Evolutionary conservation across 1,284 basidiomycete genomes (phyloP).

Genomic region (Malassezia sp.): DNA sequence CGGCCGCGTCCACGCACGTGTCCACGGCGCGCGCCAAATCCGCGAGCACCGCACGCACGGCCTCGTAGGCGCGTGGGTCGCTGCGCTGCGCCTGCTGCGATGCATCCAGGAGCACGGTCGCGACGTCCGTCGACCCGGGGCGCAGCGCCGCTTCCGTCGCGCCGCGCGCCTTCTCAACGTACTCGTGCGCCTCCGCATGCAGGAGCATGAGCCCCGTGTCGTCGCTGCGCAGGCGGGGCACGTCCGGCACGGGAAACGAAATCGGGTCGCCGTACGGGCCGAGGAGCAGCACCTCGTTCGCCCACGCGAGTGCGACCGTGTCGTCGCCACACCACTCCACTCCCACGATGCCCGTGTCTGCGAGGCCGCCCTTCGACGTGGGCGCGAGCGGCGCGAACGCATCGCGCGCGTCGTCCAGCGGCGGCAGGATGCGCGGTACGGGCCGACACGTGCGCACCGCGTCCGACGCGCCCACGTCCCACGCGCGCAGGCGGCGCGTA

Average conservation of each 20-base stretch:
- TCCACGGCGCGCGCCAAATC: constrained; percentile 71
- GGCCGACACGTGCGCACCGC: constrained; percentile 13
- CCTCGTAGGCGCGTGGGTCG: constrained; percentile 83
- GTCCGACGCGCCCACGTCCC: constrained; percentile 48
- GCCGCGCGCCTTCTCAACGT: constrained; percentile 67
- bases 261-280: constrained; percentile 83
- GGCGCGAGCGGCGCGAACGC: background rate
- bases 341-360: constrained; percentile 26
- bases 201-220: constrained; percentile 75
- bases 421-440: constrained; percentile 13
- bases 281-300: constrained; percentile 66
- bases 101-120: constrained; percentile 83
- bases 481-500: constrained; percentile 74
- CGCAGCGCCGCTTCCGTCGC: constrained; percentile 53
- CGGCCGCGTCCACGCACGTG: constrained; percentile 84
- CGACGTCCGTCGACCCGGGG: constrained; percentile 80
- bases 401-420: constrained; percentile 11
- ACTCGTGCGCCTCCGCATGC: constrained; percentile 67
- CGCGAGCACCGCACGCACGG: constrained; percentile 71
- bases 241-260: constrained; percentile 68
- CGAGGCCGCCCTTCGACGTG: constrained; percentile 22
- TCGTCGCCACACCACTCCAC: constrained; percentile 94
- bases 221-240: constrained; percentile 69
- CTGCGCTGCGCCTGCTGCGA: constrained; percentile 72
- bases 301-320: constrained; percentile 77